Conservation (phyloP, 2,329 filamentous ascomycete genomes). For the Penicillium sp. region DNA sequence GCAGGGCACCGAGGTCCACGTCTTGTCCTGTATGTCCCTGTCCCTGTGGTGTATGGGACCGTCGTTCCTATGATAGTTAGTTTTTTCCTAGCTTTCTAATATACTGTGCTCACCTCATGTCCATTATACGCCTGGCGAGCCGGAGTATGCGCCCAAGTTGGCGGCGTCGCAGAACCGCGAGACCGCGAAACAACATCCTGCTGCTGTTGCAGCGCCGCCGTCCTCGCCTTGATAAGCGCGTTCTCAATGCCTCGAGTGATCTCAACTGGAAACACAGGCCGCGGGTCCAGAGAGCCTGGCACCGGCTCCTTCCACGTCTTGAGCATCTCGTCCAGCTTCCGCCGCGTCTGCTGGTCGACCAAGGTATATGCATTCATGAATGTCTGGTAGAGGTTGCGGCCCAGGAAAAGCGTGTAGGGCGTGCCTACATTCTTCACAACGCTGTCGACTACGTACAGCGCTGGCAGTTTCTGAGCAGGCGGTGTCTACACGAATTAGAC, state of each 20-base stretch:
- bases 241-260: constrained; percentile 89
- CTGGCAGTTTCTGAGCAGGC: constrained; percentile 83
- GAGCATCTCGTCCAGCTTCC: constrained; percentile 94
- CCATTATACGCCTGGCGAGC: constrained; percentile 32
- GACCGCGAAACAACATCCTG: constrained; percentile 52
- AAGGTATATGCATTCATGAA: constrained; percentile 96
- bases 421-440: constrained; percentile 98
- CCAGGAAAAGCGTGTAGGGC: constrained; percentile 93
- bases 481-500: constrained; percentile 63
- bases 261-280: constrained; percentile 85
- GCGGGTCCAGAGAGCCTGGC: constrained; percentile 85
- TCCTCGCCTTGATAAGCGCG: constrained; percentile 78
- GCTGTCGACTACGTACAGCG: constrained; percentile 96
- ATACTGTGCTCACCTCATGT: constrained; percentile 23
- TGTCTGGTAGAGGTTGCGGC: constrained; percentile 83
- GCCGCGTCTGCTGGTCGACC: constrained; percentile 75
- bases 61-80: background rate
- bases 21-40: no score
- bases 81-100: no score
- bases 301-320: constrained; percentile 98
- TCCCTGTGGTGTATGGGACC: constrained; percentile 29
- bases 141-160: constrained; percentile 66
- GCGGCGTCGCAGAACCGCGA: constrained; percentile 50
- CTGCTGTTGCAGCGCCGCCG: constrained; percentile 49
- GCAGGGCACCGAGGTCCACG: constrained; percentile 65